Base-by-base conservation (phyloP, 2,329 filamentous ascomycete genomes). In the Penicillium aurantiogriseum region DNA sequence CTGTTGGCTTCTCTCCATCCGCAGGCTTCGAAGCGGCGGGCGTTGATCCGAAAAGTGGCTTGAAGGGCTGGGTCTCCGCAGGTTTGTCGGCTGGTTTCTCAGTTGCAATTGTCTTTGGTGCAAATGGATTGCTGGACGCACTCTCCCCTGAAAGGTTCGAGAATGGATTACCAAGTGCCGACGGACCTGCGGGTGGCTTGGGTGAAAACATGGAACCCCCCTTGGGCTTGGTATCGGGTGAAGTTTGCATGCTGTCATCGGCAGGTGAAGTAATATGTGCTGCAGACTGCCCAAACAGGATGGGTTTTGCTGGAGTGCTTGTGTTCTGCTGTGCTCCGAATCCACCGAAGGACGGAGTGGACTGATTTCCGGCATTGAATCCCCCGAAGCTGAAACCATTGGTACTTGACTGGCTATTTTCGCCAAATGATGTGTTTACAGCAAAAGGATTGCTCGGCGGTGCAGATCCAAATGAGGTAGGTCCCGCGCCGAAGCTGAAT, bases 181-280 rank as follows among this genome's bases (percentile, higher is more conserved):
- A 27, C 5, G 27, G 42, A 38, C 49, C 54, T 9, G 40, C 23
- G 13, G 54, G 40, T 43, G 54, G 58, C 36, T 61, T 54, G 7
- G 53, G 2, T 11, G 53, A 46, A 44, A 62, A 60, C 2, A 58
- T 29, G n/a, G 56, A 45, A 27, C 23, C 38, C 0, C 33, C 42
- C 19, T 64, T 61, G 13, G 62, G 59, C 45, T 67, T 66, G n/a
- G 54, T 36, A 36, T 65, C 64, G 17, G 64, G 64, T 8, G 64
- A 67, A 19, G 53, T 66, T 60, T 66, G 63, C 64, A 67, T 67
- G 19, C 58, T 66, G 36, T 67, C 64, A 21, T 56, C 56, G n/a
- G 48, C 58, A 46, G 64, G 40, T 25, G 50, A 21, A 25, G 62
- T 31, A 15, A 46, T 60, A 17, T 57, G 42, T 33, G 54, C 19